Percentiles rank a stretch among this genome's conserved stretches.
phyloP scores from a whole-genome alignment of 2,329 filamentous ascomycete species.

The Pleoardoris graminearum region DNA sequence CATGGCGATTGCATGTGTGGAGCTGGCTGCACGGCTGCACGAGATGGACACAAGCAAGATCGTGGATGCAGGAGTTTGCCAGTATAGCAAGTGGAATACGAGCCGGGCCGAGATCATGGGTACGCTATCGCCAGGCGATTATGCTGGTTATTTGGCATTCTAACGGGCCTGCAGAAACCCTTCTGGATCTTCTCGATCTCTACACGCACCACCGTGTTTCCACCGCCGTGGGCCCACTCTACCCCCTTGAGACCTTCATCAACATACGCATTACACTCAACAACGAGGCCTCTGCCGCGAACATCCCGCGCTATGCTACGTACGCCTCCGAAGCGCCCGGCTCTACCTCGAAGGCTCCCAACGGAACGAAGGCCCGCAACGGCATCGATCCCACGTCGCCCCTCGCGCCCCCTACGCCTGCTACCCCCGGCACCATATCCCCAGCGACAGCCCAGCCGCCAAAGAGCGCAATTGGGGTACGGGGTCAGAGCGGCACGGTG shows the following conservation, averaged over 20 bases:
- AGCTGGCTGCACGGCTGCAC: constrained; percentile 74
- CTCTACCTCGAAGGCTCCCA: constrained; percentile 22
- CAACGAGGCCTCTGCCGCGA: constrained; percentile 69
- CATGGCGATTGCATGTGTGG: constrained; percentile 79
- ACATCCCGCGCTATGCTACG: constrained; percentile 63
- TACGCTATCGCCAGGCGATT: constrained; percentile 10
- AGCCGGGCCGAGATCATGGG: constrained; percentile 53
- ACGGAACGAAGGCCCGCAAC: constrained; percentile 36
- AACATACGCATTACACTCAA: constrained; percentile 86
- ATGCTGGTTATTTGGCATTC: not conserved
- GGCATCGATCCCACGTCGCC: constrained; percentile 39
- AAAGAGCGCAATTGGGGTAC: constrained; percentile 39
- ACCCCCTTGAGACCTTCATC: constrained; percentile 78
- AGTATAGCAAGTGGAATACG: constrained; percentile 52
- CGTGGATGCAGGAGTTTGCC: constrained; percentile 48
- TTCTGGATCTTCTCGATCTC: constrained; percentile 87
- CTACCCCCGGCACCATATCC: constrained; percentile 52
- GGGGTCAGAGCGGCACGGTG: constrained; percentile 71
- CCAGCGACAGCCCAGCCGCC: constrained; percentile 39
- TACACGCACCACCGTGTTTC: constrained; percentile 81
- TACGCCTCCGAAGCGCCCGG: constrained; percentile 39
- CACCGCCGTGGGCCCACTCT: constrained; percentile 73
- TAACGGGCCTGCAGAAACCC: constrained; percentile 65
- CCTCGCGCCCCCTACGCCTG: constrained; percentile 47
- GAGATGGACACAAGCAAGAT: constrained; percentile 58